Conservation (phyloP, 2,329 filamentous ascomycete genomes). For the Diaporthe humulicola region DNA sequence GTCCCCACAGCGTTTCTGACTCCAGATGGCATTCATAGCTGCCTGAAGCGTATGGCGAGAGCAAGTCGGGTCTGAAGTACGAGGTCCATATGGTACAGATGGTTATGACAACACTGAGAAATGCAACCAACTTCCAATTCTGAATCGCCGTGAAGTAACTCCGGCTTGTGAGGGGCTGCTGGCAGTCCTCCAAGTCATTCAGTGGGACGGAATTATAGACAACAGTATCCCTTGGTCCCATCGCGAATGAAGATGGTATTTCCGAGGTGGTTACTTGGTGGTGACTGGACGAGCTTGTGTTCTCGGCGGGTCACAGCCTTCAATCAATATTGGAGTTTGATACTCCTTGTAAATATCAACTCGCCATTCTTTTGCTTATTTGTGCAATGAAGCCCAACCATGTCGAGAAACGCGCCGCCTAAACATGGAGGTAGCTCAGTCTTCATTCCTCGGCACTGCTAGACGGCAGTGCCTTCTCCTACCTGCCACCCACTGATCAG, state of each 20-base stretch:
- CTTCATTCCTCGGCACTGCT: no score
- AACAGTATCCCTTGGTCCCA: background rate
- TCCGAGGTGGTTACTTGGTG: background rate
- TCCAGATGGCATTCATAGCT: background rate
- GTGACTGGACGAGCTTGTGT: no score
- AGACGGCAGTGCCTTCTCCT: no score
- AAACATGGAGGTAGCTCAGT: no score
- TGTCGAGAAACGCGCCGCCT: no score
- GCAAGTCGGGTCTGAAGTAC: background rate
- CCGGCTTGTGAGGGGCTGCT: background rate
- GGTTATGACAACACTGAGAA: background rate
- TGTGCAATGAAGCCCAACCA: no score
- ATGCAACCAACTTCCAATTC: background rate
- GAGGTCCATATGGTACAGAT: background rate
- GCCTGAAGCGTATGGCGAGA: background rate
- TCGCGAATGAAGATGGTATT: background rate
- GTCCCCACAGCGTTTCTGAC: background rate
- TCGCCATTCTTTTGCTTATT: no score
- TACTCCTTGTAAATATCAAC: no score
- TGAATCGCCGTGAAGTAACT: background rate
- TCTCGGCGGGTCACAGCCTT: no score
- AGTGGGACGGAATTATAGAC: background rate
- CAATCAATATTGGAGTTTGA: no score
- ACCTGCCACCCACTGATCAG: no score
- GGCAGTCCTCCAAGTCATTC: background rate